Evolutionary conservation across 352 stramenopile species (phyloP), one percentile per base, ranked within the genome.

Genomic region (Lagenidium giganteum): DNA sequence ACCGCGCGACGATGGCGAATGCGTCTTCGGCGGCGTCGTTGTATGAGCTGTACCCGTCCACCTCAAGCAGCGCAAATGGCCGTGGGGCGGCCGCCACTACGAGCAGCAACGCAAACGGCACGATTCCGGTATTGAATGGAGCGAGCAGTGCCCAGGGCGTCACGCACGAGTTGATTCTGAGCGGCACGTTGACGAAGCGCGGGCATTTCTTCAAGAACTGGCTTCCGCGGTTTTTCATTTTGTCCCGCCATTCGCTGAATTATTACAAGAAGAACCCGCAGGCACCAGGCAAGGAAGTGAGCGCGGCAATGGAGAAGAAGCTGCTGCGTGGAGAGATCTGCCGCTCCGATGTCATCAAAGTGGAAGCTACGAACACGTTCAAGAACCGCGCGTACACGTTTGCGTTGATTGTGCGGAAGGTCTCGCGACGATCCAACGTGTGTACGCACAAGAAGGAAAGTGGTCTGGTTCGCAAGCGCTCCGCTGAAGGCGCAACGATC

Each of bases 231-330:
- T 76, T 85, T 42, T 75, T 89, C 31, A 66, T 87, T 20, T 46
- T 93, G n/a, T 83, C 73, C 4, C 59, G 66, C 24, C 33, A 42
- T 8, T 69, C 70, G 28, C 57, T 93, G 4, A 61, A 67, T 38
- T 86, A 91, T 40, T 93, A 87, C 55, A 59, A 68, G 29, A 84
- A 83, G 54, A 87, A 89, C 52, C 70, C 73, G 25, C 62, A 75
- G 27, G 43, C 47, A 9, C 39, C 43, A 17, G 34, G 74, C 41
- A 79, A 79, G 33, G 70, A 85, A 30, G 7, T 71, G 20, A 61
- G 55, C 2, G 38, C 50, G 24, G n/a, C n/a, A n/a, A 41, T 75
- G 14, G 74, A 86, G 49, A 76, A 80, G 43, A 68, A 70, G 23
- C 53, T 87, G 33, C 56, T 93, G 14, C 77, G 81, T 31, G 72